Evolutionary conservation across 1,139 yeast genomes (phyloP).

Genomic region (Protomyces arabidopsidicola): DNA sequence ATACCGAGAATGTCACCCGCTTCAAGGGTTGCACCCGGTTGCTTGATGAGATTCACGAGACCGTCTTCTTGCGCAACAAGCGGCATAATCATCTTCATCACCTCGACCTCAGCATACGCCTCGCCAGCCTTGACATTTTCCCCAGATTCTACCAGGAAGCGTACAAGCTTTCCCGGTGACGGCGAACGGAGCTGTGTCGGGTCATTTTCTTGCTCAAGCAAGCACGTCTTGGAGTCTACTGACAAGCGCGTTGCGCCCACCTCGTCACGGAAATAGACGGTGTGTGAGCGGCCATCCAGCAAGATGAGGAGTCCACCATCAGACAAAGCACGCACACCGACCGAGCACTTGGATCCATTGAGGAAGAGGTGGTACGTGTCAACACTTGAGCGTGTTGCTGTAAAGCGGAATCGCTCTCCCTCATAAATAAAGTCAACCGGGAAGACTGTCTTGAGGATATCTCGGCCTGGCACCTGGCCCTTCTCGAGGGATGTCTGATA

Average conservation of each 20-base stretch:
- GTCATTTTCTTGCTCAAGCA: slow-evolving; percentile 89
- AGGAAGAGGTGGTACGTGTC: slow-evolving; percentile 83
- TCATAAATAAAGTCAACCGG: slow-evolving; percentile 94
- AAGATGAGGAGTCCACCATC: slow-evolving; percentile 93
- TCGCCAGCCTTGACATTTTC: slow-evolving; percentile 90
- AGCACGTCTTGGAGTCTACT: slow-evolving; percentile 90
- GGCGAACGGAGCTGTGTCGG: slow-evolving; percentile 98
- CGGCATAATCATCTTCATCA: slow-evolving; percentile 80
- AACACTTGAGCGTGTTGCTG: slow-evolving; percentile 85
- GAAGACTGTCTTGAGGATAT: slow-evolving; percentile 74
- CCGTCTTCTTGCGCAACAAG: slow-evolving; percentile 78
- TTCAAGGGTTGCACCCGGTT: slow-evolving; percentile 93
- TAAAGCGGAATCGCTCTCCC: slow-evolving; percentile 85
- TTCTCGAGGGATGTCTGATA: slow-evolving; percentile 73
- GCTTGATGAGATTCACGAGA: slow-evolving; percentile 83
- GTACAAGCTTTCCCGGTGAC: slow-evolving; percentile 95
- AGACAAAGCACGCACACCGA: slow-evolving; percentile 77
- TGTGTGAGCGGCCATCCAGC: slow-evolving; percentile 86
- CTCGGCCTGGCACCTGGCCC: slow-evolving; percentile 90
- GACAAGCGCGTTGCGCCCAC: slow-evolving; percentile 93
- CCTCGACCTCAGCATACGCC: slow-evolving; percentile 96
- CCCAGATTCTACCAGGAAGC: slow-evolving; percentile 89
- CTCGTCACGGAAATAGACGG: slow-evolving; percentile 97
- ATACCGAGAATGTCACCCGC: slow-evolving; percentile 98
- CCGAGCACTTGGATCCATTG: slow-evolving; percentile 85